Conservation (phyloP, 1,284 basidiomycete genomes). For the Taiwanofungus camphoratus region DNA sequence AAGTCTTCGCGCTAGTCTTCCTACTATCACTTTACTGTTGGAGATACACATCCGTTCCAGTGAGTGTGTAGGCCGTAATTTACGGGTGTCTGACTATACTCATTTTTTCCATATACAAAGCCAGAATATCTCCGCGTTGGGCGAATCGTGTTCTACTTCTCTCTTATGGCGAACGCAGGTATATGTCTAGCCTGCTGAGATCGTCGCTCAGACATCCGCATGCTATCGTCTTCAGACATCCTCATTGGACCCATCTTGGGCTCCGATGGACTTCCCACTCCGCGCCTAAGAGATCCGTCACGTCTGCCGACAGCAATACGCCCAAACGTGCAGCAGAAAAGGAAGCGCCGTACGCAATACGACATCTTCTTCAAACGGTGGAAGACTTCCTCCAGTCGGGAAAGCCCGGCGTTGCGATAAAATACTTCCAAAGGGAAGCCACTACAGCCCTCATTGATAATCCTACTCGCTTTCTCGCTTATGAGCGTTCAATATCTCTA, state of each 20-base stretch:
- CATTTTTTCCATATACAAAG: not conserved
- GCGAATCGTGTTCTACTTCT: not conserved
- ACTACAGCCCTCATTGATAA: constrained; percentile 12
- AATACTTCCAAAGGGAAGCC: constrained; percentile 12
- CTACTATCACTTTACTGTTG: too few relatives aligned
- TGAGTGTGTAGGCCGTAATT: too few relatives aligned
- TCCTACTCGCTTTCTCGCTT: constrained; percentile 20
- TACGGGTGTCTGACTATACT: too few relatives aligned
- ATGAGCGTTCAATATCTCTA: constrained; percentile 29
- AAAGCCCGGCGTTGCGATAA: constrained; percentile 13
- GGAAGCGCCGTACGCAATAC: not conserved
- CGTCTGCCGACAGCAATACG: not conserved
- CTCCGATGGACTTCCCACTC: not conserved
- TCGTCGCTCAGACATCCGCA: too few relatives aligned
- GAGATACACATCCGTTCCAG: too few relatives aligned
- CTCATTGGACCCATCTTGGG: not conserved
- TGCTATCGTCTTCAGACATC: not conserved
- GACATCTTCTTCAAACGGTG: not conserved
- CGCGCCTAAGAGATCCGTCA: not conserved
- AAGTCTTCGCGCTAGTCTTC: too few relatives aligned
- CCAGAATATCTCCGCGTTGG: not conserved
- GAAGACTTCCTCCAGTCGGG: constrained; percentile 6
- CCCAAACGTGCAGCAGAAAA: not conserved
- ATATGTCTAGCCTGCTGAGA: not conserved
- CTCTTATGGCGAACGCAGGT: not conserved